Percentiles rank a stretch among this genome's conserved stretches.
phyloP scores from a whole-genome alignment of 148 eudicot species.

The Rhododendron griersonianum region DNA sequence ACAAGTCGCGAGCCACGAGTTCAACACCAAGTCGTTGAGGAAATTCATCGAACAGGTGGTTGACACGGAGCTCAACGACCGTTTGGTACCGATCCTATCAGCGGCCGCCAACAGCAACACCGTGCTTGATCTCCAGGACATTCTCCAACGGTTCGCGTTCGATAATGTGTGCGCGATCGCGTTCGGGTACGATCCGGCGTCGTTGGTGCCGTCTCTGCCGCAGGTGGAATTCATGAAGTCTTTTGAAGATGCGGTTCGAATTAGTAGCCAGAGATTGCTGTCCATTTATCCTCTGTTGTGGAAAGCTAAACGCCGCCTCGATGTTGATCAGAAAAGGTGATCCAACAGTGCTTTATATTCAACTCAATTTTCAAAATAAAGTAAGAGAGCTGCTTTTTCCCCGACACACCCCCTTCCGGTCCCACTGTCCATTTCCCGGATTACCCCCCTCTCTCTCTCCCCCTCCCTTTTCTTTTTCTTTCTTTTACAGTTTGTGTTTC shows the following conservation, averaged over 20 bases:
- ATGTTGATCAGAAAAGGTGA: slow-evolving; percentile 6
- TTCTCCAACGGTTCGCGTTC: slow-evolving; percentile 27
- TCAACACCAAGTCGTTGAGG: neutral
- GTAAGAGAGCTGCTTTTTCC: too few relatives aligned
- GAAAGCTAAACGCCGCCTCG: slow-evolving; percentile 6
- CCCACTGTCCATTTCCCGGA: too few relatives aligned
- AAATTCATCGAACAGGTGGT: neutral
- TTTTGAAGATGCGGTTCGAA: slow-evolving; percentile 17
- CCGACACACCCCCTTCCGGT: too few relatives aligned
- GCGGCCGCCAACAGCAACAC: slow-evolving; percentile 10
- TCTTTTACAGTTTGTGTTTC: too few relatives aligned
- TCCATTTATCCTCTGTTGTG: slow-evolving; percentile 4
- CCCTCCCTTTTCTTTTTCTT: too few relatives aligned
- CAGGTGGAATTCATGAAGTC: slow-evolving; percentile 11
- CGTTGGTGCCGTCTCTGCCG: slow-evolving; percentile 9
- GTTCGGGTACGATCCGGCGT: slow-evolving; percentile 16
- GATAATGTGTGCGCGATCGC: slow-evolving; percentile 32
- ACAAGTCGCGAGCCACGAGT: neutral
- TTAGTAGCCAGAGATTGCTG: slow-evolving; percentile 18
- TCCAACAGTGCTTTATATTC: too few relatives aligned
- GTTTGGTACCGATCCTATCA: neutral
- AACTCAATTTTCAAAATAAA: too few relatives aligned
- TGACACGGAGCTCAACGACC: neutral
- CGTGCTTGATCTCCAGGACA: slow-evolving; percentile 25
- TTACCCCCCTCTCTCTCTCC: too few relatives aligned